Evolutionary conservation across 2,329 filamentous ascomycete species (phyloP), one percentile per base, ranked within the genome.

Genomic region (Talaromyces amestolkiae): DNA sequence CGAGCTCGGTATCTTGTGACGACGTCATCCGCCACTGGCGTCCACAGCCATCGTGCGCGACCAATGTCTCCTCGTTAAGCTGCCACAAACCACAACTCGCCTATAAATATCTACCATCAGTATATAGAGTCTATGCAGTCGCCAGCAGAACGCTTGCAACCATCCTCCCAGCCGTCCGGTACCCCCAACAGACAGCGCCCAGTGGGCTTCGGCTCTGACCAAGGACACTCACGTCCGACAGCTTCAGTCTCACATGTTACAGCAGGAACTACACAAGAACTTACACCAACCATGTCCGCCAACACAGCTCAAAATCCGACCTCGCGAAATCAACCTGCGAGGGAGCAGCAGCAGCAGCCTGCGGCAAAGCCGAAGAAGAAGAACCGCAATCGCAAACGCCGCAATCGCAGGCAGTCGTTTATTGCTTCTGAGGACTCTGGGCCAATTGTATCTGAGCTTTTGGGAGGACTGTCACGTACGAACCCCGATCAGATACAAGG

Each of bases 331-430:
- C 66, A 53, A 68, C 70, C 62, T 68, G 66, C 22, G 33, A 33
- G 27, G 3, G 64, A 61, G 31, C 51, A 58, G 43, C 53, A 53
- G 70, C 68, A 37, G 67, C 68, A 39, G 10, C 24, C 54, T 7
- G 74, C 74, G 62, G 63, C 72, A 41, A 74, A 74, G 72, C 88
- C 89, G 81, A 91, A 92, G 75, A 91, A 89, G 74, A 89, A 88
- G 71, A 89, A 92, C 76, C 87, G 91, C 53, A 89, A 87, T 37
- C 90, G 91, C 43, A 93, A 89, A 83, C 93, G 92, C 80, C 91
- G 90, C 78, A 87, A 87, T 67, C 86, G 92, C 69, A 86, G 91
- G 68, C 91, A 91, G 80, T 96, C 92, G 9, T 97, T 97, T 74
- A 89, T 91, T 27, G 82, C 85, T 17, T 79, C 86, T 0, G 86